Base-by-base conservation (phyloP, 768 basidiomycete species). In the Hysterangium stoloniferum region DNA sequence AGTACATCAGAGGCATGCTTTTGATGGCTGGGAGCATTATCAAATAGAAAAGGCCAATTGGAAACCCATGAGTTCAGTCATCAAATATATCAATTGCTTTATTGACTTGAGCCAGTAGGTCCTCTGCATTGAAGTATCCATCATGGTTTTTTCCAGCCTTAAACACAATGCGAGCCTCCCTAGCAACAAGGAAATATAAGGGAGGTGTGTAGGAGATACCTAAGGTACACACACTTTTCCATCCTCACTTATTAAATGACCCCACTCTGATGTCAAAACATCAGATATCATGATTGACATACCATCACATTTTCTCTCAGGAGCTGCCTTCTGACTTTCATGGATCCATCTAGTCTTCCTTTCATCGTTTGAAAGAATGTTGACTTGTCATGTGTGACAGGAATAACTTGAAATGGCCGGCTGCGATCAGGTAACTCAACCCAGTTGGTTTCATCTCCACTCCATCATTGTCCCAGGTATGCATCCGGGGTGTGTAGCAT, bases 11-110 rank as follows among this genome's bases (percentile, higher is more conserved):
- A 9, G 20, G 40, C 40, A 17, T 25, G 40, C 13, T 25, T 17
- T 20, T 9, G 40, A 20, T 42, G 40, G 19, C 9, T 17, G n/a
- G 40, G 9, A 9, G 19, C 40, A 42, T 42, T 42, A 42, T 42
- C 40, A 42, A 42, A 42, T 9, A 25, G 17, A 20, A 35, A 17
- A 35, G 34, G 34, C 34, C 34, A 35, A 35, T 17, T 17, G 17
- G 12, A 17, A 12, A 12, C 17, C 34, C 34, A 35, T 12, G 34
- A 35, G 34, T 12, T 12, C 17, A 35, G 12, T 35, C 17, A 12
- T 59, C 58, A 24, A 59, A 56, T 25, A 59, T 51, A 34, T 59
- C 58, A 27, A 59, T 59, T 6, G 52, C 58, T 5, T 32, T 32
- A 9, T 56, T 48, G 20, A 48, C 52, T 46, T 59, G 51, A 35